Base-by-base conservation (phyloP, 2,329 filamentous ascomycete species). In the Sporothrix protearum region DNA sequence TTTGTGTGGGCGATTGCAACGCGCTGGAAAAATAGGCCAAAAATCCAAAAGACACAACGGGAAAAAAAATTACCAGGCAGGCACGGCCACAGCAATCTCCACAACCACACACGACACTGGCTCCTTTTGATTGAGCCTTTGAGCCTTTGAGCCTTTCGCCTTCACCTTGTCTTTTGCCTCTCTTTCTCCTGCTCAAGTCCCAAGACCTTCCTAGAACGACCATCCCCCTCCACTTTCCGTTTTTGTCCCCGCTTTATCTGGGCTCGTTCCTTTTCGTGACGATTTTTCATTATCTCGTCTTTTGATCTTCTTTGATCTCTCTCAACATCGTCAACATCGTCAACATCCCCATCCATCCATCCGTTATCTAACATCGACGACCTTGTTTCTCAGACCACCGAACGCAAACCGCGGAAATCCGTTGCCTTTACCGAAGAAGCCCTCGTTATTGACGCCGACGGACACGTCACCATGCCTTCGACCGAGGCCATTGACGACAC, bases 401-500 rank as follows among this genome's bases (percentile, higher is more conserved):
- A 75, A 66, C 75, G 75, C 71, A 76, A 75, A 63, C 45, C 73
- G 22, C 74, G 74, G 14, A 97, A 98, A 84, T 96, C 93, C 63
- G 95, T 98, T 78, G 91, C 94, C 75, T 98, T 98, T 82, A 94
- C 91, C 80, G 92, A 96, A 82, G 92, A 93, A 79, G 88, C 93
- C 77, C 88, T 92, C 76, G 89, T 97, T 78, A 94, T 97, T 81
- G 92, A 97, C 85, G 88, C 89, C 82, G 92, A 97, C 86, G 95
- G 95, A 78, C 89, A 91, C 80, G 89, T 97, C 80, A 93, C 88
- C 78, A 90, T 92, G 82, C 70, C 74, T 61, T 86, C 89, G 80
- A 89, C 92, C 81, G 87, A 90, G 76, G 86, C 87, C 77, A 81
- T 85, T 78, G 89, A 91, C 78, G 92, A 93, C 78, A 86, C 91